Evolutionary conservation across 768 basidiomycete genomes (phyloP), one percentile per base, ranked within the genome.

Genomic region (Tylopilus subfusipes): DNA sequence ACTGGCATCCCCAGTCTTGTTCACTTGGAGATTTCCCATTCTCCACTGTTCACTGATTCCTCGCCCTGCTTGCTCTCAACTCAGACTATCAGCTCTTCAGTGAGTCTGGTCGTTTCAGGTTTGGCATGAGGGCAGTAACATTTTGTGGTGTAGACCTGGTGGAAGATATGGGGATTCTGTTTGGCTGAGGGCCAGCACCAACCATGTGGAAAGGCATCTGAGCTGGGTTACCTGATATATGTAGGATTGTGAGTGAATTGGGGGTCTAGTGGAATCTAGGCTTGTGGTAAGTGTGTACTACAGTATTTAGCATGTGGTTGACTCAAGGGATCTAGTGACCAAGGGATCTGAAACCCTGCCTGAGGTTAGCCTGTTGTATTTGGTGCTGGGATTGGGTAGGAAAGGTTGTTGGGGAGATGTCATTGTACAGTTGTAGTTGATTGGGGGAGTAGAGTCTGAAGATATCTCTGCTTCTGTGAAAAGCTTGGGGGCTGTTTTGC

Each of bases 401-500:
- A 36, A 18, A 13, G 14, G 55, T 62, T 30, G 63, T 54, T 39
- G 51, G 51, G 30, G 46, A 31, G 47, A 49, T 34, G 49, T 27
- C 30, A 39, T 54, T 52, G n/a, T 19, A 44, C 21, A 5, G 42
- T 30, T n/a, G n/a, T n/a, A n/a, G 66, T 91, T 84, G 70, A 92
- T 92, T 56, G 90, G 90, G 1, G 90, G 90, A 2, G 74, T 69
- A 2, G 86, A 76, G 50, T 88, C 83, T 4, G 73, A 63, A 0
- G 82, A 70, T 29, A 90, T 79, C 0, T 85, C 83, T 1, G 89
- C 88, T 64, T 92, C 90, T 16, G 42, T 38, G 61, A 82, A 71
- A 42, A 92, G 80, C 63, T 89, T 82, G 31, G 69, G 74, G 12
- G 88, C 88, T 1, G 90, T 89, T 67, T 85, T 88, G 63, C 69